Percentiles rank a stretch among this genome's conserved stretches.
These are phyloP conservation scores for Candida sphagnicola DNA, from an alignment of 805 yeast genomes.

Conservation along the genomic window DNA sequence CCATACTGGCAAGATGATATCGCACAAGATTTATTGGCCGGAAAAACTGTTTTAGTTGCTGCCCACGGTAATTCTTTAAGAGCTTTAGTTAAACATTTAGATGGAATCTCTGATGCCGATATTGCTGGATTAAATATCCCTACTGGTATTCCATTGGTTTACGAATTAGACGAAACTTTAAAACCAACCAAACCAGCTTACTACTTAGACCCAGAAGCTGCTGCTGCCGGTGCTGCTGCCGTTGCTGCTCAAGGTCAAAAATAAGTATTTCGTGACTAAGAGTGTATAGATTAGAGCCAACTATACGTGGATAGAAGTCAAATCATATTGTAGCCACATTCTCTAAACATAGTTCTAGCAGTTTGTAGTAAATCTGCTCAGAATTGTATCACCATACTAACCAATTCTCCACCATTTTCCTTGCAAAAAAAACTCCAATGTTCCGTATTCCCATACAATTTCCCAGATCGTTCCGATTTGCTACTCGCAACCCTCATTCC, in stretches of 20 bases:
- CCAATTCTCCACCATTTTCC: too few relatives aligned
- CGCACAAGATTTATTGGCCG: conserved; percentile 75
- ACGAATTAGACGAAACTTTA: conserved; percentile 84
- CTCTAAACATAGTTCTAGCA: too few relatives aligned
- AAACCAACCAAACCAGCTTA: conserved; percentile 90
- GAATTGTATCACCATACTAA: too few relatives aligned
- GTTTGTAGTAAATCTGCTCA: too few relatives aligned
- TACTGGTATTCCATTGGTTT: conserved; percentile 97
- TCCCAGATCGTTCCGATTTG: too few relatives aligned
- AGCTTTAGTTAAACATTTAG: conserved; percentile 94
- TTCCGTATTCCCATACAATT: too few relatives aligned
- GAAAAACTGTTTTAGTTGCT: conserved; percentile 88
- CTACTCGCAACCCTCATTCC: too few relatives aligned
- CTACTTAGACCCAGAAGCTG: conserved; percentile 99
- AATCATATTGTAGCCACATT: too few relatives aligned
- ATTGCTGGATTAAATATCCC: conserved; percentile 96
- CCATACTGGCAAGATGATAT: conserved; percentile 97
- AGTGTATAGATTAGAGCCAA: too few relatives aligned
- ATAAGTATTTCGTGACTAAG: too few relatives aligned
- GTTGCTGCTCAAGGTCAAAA: conserved; percentile 90
- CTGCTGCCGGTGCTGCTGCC: conserved; percentile 99
- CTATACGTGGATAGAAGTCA: too few relatives aligned
- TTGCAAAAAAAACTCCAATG: too few relatives aligned
- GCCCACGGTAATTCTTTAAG: conserved; percentile 99
- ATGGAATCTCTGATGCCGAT: conserved; percentile 85